Evolutionary conservation across 495 filamentous ascomycete genomes (phyloP).

Genomic region (Penicillium psychrofluorescens): DNA sequence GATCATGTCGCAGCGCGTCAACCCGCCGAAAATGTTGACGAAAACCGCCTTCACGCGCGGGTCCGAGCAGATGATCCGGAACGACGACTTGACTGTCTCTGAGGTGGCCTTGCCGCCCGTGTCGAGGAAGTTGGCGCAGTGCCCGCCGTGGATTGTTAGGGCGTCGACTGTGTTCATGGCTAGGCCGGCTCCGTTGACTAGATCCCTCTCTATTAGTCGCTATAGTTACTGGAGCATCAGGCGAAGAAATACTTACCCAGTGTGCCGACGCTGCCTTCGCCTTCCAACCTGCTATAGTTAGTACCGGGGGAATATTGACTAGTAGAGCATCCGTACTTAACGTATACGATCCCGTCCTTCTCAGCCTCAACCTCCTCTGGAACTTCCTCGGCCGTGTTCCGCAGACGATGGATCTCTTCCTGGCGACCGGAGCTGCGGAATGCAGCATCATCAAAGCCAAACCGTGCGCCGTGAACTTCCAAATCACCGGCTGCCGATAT

Average conservation of each 20-base stretch:
- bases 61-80: conserved; percentile 65
- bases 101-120: conserved; percentile 85
- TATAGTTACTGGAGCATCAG: background rate
- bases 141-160: conserved; percentile 55
- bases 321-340: conserved; percentile 40
- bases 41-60: conserved; percentile 65
- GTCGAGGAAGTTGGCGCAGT: conserved; percentile 77
- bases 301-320: conserved; percentile 1
- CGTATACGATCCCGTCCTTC: conserved; percentile 65
- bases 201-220: background rate
- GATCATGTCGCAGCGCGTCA: conserved; percentile 86
- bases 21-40: conserved; percentile 86
- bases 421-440: conserved; percentile 60
- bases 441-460: conserved; percentile 76
- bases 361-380: conserved; percentile 59
- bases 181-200: conserved; percentile 81
- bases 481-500: conserved; percentile 30
- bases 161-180: conserved; percentile 91
- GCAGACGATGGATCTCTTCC: conserved; percentile 51
- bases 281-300: conserved; percentile 27
- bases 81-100: conserved; percentile 73
- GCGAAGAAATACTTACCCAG: conserved; percentile 31
- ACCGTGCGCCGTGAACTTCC: conserved; percentile 44
- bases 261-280: conserved; percentile 58
- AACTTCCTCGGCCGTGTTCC: conserved; percentile 44